Base-by-base conservation (phyloP, 495 filamentous ascomycete genomes). In the Sphaerosporella brunnea region DNA sequence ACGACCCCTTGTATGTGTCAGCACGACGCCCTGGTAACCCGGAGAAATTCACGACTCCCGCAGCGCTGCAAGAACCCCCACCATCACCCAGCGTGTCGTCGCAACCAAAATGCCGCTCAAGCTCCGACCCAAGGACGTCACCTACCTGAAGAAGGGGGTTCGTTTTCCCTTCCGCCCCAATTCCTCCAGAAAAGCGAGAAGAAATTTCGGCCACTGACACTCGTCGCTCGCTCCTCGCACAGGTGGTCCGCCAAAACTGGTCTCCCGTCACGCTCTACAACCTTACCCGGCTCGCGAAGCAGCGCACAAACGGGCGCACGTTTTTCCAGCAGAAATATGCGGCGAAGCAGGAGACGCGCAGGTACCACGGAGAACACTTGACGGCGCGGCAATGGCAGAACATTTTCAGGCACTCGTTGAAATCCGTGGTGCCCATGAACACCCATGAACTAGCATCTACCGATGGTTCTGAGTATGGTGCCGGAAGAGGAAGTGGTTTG, bases 261-360 rank as follows among this genome's bases (percentile, higher is more conserved):
- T 92, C 84, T 68, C 93, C 93, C 66, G 87, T 84, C 71, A 94
- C 92, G 59, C 71, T 97, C 52, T 97, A 81, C 73, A 95, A 94
- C 68, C 65, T 97, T 51, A 41, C 40, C 2, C 58, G 47, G 2
- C 24, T 40, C 3, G 67, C 68, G 19, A 53, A 36, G 2, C 65
- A 62, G 37, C 46, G 50, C 11, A 59, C 51, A 8, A 11, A 47
- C 40, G 54, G 55, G 1, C 35, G 47, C 21, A 94, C 86, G 39
- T 88, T 82, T 68, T 97, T 92, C 74, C 90, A 97, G 69, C 90
- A 97, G 62, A 96, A 95, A 82, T 97, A 86, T 86, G 57, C 59
- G 0, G 82, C 87, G 49, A 97, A 96, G 63, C 73, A 84, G 7
- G 45, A 73, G 46, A 73, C 83, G 4, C 82, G 90, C 41, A 75